These are phyloP conservation scores for Mucor indicus DNA, from an alignment of 371 early-diverging fungal genomes.

Conservation along the genomic window DNA sequence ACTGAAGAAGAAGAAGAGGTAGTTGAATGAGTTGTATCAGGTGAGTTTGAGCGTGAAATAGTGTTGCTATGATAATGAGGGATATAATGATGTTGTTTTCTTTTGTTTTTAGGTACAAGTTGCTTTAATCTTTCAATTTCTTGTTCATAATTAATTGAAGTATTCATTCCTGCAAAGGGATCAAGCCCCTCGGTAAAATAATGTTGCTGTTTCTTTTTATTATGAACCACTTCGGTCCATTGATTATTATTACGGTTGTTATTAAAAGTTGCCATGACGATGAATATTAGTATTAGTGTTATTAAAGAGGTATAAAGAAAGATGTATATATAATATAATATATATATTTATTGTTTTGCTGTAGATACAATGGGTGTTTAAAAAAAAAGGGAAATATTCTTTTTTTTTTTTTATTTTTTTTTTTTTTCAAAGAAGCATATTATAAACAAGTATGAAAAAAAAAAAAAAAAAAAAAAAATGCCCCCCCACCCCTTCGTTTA, in stretches of 20 bases:
- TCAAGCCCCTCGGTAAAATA: conserved; percentile 8
- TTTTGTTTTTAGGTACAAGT: conserved; percentile 24
- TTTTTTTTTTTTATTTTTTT: too few species aligned
- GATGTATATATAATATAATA: too few species aligned
- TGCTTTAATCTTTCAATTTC: conserved; percentile 47
- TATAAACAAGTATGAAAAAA: too few species aligned
- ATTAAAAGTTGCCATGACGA: too few species aligned
- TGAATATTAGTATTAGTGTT: too few species aligned
- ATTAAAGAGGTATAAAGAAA: too few species aligned
- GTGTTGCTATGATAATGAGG: background rate
- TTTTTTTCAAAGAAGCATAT: too few species aligned
- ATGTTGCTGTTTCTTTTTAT: background rate
- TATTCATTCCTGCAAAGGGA: conserved; percentile 51
- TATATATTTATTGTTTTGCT: too few species aligned
- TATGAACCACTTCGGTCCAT: too few species aligned
- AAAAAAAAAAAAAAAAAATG: conserved; percentile 4
- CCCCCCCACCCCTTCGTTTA: background rate
- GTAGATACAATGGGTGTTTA: too few species aligned
- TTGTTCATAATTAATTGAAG: conserved; percentile 36
- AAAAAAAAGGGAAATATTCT: too few species aligned
- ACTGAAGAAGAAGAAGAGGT: conserved; percentile 5
- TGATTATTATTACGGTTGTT: too few species aligned
- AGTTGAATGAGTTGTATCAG: conserved; percentile 2
- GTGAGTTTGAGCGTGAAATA: conserved; percentile 18
- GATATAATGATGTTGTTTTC: background rate